Conservation (phyloP, 305 asterid genomes). For the Euphrasia arctica region DNA sequence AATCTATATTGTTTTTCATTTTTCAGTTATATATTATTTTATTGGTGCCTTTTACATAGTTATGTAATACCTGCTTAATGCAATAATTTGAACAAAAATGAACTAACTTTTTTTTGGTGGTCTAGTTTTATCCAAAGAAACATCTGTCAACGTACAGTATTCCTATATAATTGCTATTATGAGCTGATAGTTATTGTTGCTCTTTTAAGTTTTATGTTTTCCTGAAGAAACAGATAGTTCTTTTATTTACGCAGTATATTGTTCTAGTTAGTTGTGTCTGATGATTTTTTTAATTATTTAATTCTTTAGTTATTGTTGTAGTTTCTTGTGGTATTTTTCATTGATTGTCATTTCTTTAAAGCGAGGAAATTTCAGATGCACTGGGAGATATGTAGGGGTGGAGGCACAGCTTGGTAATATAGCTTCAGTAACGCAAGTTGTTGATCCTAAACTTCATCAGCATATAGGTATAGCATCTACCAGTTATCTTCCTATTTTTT, state of each 20-base stretch:
- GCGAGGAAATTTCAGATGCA: constrained; percentile 99
- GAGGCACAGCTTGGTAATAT: constrained; percentile 78
- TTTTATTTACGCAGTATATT: neutral
- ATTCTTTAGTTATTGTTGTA: constrained; percentile 21
- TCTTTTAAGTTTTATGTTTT: constrained; percentile 7
- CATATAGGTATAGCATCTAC: constrained; percentile 68
- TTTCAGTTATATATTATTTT: constrained; percentile 8
- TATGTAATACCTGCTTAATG: neutral
- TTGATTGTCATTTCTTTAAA: constrained; percentile 40
- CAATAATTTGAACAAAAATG: neutral
- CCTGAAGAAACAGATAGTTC: neutral
- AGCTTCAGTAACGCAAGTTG: constrained; percentile 79
- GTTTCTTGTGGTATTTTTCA: constrained; percentile 29
- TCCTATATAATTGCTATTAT: constrained; percentile 11
- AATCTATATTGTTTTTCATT: constrained; percentile 10
- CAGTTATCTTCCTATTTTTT: constrained; percentile 16
- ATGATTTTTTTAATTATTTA: constrained; percentile 11
- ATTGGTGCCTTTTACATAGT: neutral
- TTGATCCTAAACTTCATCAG: constrained; percentile 94
- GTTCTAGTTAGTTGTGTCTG: neutral
- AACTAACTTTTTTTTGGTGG: constrained; percentile 7
- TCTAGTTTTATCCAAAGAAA: constrained; percentile 2
- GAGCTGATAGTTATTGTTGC: constrained; percentile 4
- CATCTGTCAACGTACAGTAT: constrained; percentile 2
- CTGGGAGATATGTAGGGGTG: constrained; percentile 83